These are phyloP conservation scores for Oryza punctata DNA, from an alignment of 176 grass and related monocot genomes.

Conservation along the genomic window DNA sequence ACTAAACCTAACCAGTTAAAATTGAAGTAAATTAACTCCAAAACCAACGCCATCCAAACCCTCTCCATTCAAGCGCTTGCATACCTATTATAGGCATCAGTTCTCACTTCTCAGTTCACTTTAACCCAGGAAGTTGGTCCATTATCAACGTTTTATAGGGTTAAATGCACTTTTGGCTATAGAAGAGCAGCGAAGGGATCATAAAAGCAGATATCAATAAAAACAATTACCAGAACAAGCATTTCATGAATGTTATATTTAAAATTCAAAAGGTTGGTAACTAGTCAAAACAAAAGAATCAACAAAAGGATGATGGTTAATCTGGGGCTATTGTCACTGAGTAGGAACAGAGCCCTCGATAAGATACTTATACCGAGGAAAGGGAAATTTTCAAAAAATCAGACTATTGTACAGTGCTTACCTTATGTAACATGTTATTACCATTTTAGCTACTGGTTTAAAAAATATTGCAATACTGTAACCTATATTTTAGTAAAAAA, in stretches of 20 bases:
- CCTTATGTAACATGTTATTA: background rate
- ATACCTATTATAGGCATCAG: background rate
- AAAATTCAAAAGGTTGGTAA: background rate
- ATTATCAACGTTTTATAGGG: background rate
- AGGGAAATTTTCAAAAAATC: background rate
- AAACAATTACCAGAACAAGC: background rate
- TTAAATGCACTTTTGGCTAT: background rate
- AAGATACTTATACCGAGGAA: background rate
- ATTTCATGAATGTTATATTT: background rate
- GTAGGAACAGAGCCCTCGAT: background rate
- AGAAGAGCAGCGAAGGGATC: background rate
- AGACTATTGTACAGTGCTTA: background rate
- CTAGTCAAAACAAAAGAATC: conserved; percentile 3
- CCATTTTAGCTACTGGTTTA: background rate
- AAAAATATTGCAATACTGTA: background rate
- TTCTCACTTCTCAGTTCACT: background rate
- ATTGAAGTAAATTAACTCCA: background rate
- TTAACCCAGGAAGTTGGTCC: background rate
- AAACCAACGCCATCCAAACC: background rate
- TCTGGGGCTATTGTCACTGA: background rate
- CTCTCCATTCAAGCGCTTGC: background rate
- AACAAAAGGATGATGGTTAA: background rate
- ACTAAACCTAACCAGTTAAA: background rate
- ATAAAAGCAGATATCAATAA: background rate
- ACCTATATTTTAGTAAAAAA: background rate